Evolutionary conservation across 176 grass and related monocot genomes (phyloP).

Genomic region (Aegilops longissima): DNA sequence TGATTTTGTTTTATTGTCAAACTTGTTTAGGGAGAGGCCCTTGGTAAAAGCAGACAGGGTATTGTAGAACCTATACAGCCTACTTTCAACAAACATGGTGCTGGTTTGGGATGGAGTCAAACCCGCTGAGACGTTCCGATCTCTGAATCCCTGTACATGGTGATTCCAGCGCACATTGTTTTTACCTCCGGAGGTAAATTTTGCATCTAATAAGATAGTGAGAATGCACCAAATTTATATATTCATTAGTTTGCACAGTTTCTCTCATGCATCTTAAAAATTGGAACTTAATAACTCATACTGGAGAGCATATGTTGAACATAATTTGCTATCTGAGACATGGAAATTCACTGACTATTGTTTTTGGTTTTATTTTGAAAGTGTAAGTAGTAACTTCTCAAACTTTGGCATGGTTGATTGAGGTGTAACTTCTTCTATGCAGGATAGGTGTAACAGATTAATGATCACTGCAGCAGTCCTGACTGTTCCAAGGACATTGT

Average conservation of each 20-base stretch:
- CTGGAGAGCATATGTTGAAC: not conserved
- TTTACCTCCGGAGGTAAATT: constrained; percentile 32
- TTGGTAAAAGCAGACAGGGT: constrained; percentile 75
- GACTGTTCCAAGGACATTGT: not conserved
- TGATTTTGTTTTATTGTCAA: constrained; percentile 22
- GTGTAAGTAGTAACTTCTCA: not conserved
- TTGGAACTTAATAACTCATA: not conserved
- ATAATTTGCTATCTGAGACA: not conserved
- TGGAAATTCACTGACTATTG: not conserved
- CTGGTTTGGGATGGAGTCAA: constrained; percentile 80
- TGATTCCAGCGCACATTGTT: not conserved
- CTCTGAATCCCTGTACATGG: constrained; percentile 11
- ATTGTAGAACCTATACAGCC: constrained; percentile 76
- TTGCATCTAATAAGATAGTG: not conserved
- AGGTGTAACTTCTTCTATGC: constrained; percentile 12
- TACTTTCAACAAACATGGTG: constrained; percentile 58
- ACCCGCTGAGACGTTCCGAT: constrained; percentile 18
- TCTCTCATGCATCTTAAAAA: not conserved
- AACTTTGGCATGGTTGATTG: constrained; percentile 23
- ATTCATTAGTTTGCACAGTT: not conserved
- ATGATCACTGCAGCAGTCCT: not conserved
- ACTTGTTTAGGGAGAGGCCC: constrained; percentile 56
- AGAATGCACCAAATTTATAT: constrained; percentile 11
- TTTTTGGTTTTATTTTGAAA: not conserved
- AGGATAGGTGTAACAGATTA: not conserved